These are phyloP conservation scores for Phytophthora gonapodyides DNA, from an alignment of 352 stramenopile species.

Conservation along the genomic window DNA sequence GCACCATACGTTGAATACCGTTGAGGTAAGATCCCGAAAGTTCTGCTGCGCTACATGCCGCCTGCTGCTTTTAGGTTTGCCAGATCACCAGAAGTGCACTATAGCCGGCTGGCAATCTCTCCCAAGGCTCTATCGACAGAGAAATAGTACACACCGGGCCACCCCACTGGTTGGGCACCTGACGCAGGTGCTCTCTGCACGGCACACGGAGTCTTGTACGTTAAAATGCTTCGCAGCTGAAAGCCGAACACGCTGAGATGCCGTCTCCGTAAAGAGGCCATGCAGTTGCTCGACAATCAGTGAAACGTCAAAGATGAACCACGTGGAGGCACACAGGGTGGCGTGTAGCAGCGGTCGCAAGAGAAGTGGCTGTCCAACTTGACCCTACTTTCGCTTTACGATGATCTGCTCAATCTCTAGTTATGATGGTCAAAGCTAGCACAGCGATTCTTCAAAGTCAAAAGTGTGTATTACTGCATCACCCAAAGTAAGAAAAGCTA, in stretches of 20 bases:
- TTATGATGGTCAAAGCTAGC: not conserved
- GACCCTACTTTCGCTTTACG: no score
- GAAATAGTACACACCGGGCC: no score
- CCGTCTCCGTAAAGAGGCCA: no score
- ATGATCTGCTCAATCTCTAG: not conserved
- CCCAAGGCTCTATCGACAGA: no score
- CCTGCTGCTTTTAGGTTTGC: not conserved
- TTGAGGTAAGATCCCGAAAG: no score
- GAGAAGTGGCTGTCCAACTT: no score
- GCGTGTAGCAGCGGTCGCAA: no score
- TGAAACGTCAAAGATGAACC: slow-evolving; percentile 2
- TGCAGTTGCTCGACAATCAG: not conserved
- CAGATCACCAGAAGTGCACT: slow-evolving; percentile 5
- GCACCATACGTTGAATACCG: no score
- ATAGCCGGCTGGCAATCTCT: no score
- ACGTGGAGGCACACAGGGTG: not conserved
- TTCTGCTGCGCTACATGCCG: no score
- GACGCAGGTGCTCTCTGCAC: slow-evolving; percentile 3
- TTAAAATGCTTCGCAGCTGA: not conserved
- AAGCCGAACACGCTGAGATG: not conserved
- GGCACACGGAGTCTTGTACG: not conserved
- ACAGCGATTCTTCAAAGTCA: slow-evolving; percentile 6
- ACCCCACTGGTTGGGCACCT: no score
- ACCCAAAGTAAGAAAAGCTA: slow-evolving; percentile 11
- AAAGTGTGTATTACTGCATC: slow-evolving; percentile 28